Evolutionary conservation across 768 basidiomycete species (phyloP).

Genomic region (Tylopilus sp.): DNA sequence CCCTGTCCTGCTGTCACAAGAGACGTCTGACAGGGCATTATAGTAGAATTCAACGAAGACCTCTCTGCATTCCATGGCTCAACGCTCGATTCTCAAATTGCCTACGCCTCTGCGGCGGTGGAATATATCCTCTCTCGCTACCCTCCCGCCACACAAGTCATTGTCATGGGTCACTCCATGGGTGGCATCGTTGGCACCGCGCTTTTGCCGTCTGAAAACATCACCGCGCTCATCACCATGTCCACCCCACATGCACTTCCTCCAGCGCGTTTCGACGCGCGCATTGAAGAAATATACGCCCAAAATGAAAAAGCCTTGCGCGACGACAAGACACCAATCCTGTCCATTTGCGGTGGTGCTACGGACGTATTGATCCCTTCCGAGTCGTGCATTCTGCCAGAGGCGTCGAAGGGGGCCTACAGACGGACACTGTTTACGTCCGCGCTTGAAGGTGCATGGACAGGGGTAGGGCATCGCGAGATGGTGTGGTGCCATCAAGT

Average conservation of each 20-base stretch:
- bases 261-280: slow-evolving; percentile 82
- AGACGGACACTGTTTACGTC: slow-evolving; percentile 77
- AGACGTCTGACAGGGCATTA: not conserved
- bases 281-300: slow-evolving; percentile 72
- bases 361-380: slow-evolving; percentile 91
- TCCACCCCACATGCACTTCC: slow-evolving; percentile 88
- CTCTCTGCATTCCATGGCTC: slow-evolving; percentile 92
- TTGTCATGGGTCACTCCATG: slow-evolving; percentile 95
- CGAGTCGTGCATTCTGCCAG: slow-evolving; percentile 73
- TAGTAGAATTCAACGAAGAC: slow-evolving; percentile 95
- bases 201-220: slow-evolving; percentile 61
- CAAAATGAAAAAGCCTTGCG: slow-evolving; percentile 39
- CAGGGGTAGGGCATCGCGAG: slow-evolving; percentile 91
- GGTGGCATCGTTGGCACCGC: slow-evolving; percentile 89
- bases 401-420: slow-evolving; percentile 29
- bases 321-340: slow-evolving; percentile 55
- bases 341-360: slow-evolving; percentile 90
- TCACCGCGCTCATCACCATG: slow-evolving; percentile 90
- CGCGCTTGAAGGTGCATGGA: slow-evolving; percentile 88
- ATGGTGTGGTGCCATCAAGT: slow-evolving; percentile 99
- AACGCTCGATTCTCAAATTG: slow-evolving; percentile 78
- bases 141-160: slow-evolving; percentile 56
- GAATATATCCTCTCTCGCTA: slow-evolving; percentile 79
- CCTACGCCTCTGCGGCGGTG: slow-evolving; percentile 69
- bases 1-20: not conserved